Conservation (phyloP, 192 early-diverging fungal species). For the Helicostylum pulchrum region DNA sequence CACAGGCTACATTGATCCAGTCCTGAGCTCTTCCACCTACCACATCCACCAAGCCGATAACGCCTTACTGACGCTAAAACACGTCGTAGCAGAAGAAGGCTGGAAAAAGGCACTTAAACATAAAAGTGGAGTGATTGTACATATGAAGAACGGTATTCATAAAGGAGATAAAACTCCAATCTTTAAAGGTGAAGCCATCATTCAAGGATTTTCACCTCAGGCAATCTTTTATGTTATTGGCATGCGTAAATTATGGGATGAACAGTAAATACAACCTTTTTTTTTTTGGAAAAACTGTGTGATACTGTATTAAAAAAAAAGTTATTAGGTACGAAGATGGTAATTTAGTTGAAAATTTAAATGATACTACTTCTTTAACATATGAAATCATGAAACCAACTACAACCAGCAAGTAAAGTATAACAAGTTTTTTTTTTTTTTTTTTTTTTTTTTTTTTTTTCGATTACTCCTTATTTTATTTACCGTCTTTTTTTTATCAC, state of each 20-base stretch:
- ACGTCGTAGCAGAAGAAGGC: conserved; percentile 34
- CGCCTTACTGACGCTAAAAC: conserved; percentile 45
- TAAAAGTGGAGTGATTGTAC: conserved; percentile 51
- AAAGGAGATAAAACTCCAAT: conserved; percentile 47
- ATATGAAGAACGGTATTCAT: conserved; percentile 38
- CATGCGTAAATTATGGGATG: conserved; percentile 55
- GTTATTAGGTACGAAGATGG: conserved; percentile 39
- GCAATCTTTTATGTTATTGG: conserved; percentile 56
- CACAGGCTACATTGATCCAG: conserved; percentile 21
- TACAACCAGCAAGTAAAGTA: conserved; percentile 38
- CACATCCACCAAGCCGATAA: conserved; percentile 51
- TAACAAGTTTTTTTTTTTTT: not conserved
- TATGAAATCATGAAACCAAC: conserved; percentile 44
- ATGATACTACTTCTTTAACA: conserved; percentile 39
- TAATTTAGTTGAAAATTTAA: conserved; percentile 38
- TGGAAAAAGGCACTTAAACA: conserved; percentile 56
- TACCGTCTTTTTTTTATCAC: not conserved
- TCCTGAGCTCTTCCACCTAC: conserved; percentile 32
- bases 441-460: too few relatives aligned
- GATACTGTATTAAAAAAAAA: not conserved
- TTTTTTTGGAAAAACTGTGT: not conserved
- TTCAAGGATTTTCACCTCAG: conserved; percentile 48
- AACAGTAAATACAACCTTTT: conserved; percentile 38
- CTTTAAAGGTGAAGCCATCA: conserved; percentile 50
- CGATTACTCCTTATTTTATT: not conserved